Evolutionary conservation across 768 basidiomycete genomes (phyloP), one percentile per base, ranked within the genome.

Genomic region (Zangia roseola): DNA sequence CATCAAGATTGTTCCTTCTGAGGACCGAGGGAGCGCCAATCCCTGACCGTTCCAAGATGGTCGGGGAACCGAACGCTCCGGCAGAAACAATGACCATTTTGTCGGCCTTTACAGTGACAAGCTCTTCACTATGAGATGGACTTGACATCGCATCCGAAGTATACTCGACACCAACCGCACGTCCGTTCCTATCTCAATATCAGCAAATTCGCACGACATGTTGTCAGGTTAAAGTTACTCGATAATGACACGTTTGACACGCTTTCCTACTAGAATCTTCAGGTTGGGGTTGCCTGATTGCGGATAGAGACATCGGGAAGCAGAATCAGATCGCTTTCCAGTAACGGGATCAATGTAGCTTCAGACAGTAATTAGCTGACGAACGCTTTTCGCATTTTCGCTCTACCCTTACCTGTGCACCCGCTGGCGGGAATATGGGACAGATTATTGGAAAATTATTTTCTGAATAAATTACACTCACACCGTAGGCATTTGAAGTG

Each of bases 261-360:
- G 26, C 8, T 5, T 26, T 26, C 8, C 26, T 6, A 26, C 26
- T 10, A 26, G 26, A 7, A 73, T 47, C 17, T 60, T 56, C 2
- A 75, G 35, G 45, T 71, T 73, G 1, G 28, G 23, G 16, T 56
- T 59, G 20, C 56, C 54, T 9, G 65, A 49, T 6, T 65, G 57
- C 19, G 67, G 65, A 43, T 73, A 76, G 3, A 75, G 43, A 44
- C 67, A 69, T 38, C 62, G 28, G n/a, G 74, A 74, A 19, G 64
- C 60, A 14, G 61, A 44, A 38, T 67, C 65, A 1, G 42, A 64
- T 2, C 65, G 67, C 19, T 40, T 55, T 28, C 65, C 65, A 1
- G 73, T 79, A 17, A 66, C 61, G 5, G 55, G 63, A 49, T 79
- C 70, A 21, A 86, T 71, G 58, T 79, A 86, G 56, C 84, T 87